These are phyloP conservation scores for Coccinonectria pachysandricola DNA, from an alignment of 2,329 filamentous ascomycete genomes.

Conservation along the genomic window DNA sequence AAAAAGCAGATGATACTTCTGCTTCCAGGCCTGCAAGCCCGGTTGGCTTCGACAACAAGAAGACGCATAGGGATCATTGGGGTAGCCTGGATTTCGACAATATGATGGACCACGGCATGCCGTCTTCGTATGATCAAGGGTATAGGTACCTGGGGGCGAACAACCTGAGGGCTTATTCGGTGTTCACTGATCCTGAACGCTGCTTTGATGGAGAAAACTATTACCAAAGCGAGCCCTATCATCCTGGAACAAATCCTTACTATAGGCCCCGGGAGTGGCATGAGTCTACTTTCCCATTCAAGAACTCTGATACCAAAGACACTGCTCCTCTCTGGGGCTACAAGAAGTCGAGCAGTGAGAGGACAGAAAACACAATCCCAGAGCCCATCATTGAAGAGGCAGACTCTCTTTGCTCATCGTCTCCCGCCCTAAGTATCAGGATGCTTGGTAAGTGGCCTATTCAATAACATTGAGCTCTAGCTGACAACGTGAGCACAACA, in stretches of 20 bases:
- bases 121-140: slow-evolving; percentile 7
- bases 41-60: too few relatives aligned
- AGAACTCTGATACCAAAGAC: too few relatives aligned
- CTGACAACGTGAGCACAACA: slow-evolving; percentile 6
- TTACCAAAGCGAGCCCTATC: slow-evolving; percentile 2
- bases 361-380: slow-evolving; percentile 12
- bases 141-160: slow-evolving; percentile 3
- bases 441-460: slow-evolving; percentile 20
- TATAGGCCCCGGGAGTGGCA: slow-evolving; percentile 19
- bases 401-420: slow-evolving; percentile 12
- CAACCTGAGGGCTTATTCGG: slow-evolving; percentile 1
- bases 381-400: slow-evolving; percentile 27
- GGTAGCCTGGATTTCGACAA: too few relatives aligned
- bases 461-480: background rate
- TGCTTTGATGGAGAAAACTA: slow-evolving; percentile 6
- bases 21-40: too few relatives aligned
- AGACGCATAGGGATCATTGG: too few relatives aligned
- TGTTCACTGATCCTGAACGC: slow-evolving; percentile 8
- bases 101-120: slow-evolving; percentile 7
- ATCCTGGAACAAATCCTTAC: slow-evolving; percentile 23
- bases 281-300: slow-evolving; percentile 6
- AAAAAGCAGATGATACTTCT: too few relatives aligned
- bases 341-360: background rate
- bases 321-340: slow-evolving; percentile 2
- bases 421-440: slow-evolving; percentile 13